These are phyloP conservation scores for Fusarium kyushuense DNA, from an alignment of 2,329 filamentous ascomycete genomes.

Conservation along the genomic window DNA sequence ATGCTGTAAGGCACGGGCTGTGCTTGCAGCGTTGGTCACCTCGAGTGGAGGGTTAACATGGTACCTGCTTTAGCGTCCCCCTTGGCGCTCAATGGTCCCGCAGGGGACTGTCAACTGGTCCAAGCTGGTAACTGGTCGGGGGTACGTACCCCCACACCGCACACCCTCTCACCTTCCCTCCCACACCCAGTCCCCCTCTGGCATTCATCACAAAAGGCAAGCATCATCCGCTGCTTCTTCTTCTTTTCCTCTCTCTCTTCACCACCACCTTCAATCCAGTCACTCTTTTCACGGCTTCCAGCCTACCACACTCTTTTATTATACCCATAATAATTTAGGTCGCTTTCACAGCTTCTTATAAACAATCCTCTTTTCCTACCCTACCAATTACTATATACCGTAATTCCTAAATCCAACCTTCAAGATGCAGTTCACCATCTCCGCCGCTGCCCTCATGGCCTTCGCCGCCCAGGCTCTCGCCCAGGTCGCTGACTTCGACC, in stretches of 20 bases:
- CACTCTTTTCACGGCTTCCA: slow-evolving; percentile 48
- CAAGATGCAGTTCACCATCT: slow-evolving; percentile 68
- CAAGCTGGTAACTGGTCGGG: slow-evolving; percentile 26
- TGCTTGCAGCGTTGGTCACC: slow-evolving; percentile 8
- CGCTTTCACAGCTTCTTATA: slow-evolving; percentile 34
- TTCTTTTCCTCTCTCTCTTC: slow-evolving; percentile 34
- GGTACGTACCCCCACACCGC: slow-evolving; percentile 36
- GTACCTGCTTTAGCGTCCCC: slow-evolving; percentile 42
- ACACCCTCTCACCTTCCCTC: slow-evolving; percentile 11
- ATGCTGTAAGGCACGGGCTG: slow-evolving; percentile 22
- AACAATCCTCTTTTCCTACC: slow-evolving; percentile 33
- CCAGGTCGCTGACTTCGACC: slow-evolving; percentile 68
- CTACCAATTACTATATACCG: slow-evolving; percentile 36
- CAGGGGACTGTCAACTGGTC: slow-evolving; percentile 10
- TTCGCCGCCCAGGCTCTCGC: slow-evolving; percentile 64
- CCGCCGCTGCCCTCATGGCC: slow-evolving; percentile 64
- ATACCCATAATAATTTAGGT: slow-evolving; percentile 34
- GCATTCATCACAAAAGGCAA: slow-evolving; percentile 46
- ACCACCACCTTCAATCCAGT: slow-evolving; percentile 49
- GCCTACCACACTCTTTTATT: slow-evolving; percentile 51
- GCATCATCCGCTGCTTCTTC: slow-evolving; percentile 31
- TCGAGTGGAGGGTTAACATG: slow-evolving; percentile 23
- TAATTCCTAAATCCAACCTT: slow-evolving; percentile 44
- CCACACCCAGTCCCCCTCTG: slow-evolving; percentile 33
- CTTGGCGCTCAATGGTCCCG: slow-evolving; percentile 39